phyloP scores from a whole-genome alignment of 139 green algal genomes.

The Axilococcus clingmanii region DNA sequence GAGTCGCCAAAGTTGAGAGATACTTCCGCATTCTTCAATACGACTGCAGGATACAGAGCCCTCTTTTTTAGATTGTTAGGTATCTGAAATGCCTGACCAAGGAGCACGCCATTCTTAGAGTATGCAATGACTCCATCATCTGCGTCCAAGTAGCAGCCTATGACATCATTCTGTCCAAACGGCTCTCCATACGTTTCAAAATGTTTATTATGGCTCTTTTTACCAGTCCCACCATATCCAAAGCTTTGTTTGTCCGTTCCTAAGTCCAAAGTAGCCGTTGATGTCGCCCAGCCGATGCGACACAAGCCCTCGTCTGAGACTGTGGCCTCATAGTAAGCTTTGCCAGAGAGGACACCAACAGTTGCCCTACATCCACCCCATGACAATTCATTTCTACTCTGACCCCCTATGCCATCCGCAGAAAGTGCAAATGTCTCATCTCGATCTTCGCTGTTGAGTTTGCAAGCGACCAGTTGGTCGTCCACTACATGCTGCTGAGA shows the following conservation, averaged over 20 bases:
- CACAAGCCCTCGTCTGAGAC: conserved; percentile 62
- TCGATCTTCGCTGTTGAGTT: conserved; percentile 41
- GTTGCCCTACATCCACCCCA: conserved; percentile 52
- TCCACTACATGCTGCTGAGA: background rate
- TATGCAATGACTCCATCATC: conserved; percentile 33
- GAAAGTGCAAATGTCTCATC: conserved; percentile 43
- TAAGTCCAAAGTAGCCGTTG: conserved; percentile 42
- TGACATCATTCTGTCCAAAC: conserved; percentile 44
- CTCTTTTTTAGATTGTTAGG: conserved; percentile 26
- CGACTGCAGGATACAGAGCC: conserved; percentile 59
- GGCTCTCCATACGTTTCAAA: conserved; percentile 69
- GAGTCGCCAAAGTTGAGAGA: conserved; percentile 44
- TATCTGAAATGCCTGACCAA: conserved; percentile 52
- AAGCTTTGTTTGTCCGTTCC: conserved; percentile 50
- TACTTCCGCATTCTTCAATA: conserved; percentile 71
- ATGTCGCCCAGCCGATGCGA: conserved; percentile 57
- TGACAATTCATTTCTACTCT: conserved; percentile 34
- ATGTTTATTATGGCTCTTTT: conserved; percentile 45
- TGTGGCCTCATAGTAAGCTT: conserved; percentile 46
- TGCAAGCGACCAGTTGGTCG: conserved; percentile 1
- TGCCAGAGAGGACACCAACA: conserved; percentile 28
- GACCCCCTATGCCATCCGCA: conserved; percentile 36
- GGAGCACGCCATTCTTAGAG: conserved; percentile 45
- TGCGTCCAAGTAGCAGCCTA: conserved; percentile 55
- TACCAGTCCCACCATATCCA: conserved; percentile 67